phyloP scores from a whole-genome alignment of 2,329 filamentous ascomycete species.

The Diaporthe destruens region DNA sequence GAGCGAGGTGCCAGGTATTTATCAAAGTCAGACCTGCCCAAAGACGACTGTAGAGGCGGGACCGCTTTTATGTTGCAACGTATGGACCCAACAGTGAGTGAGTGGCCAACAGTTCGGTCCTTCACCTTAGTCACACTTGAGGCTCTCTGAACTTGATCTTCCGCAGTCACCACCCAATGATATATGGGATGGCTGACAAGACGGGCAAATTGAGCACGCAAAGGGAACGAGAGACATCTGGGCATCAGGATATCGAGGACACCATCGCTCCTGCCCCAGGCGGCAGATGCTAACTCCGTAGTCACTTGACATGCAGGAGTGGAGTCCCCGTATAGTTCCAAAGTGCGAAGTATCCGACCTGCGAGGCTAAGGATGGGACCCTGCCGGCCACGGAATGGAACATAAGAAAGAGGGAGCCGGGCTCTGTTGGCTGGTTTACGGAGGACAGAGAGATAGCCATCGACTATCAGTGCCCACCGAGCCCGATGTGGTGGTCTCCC shows the following conservation, averaged over 20 bases:
- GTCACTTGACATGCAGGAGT: conserved; percentile 27
- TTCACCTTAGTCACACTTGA: conserved; percentile 19
- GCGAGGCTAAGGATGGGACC: conserved; percentile 30
- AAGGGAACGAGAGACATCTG: conserved; percentile 3
- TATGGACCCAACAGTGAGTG: conserved; percentile 9
- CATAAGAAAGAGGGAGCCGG: conserved; percentile 30
- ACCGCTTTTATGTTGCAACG: conserved; percentile 16
- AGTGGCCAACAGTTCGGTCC: not conserved
- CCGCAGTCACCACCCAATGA: conserved; percentile 18
- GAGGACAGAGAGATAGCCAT: conserved; percentile 27
- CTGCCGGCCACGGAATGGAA: conserved; percentile 30
- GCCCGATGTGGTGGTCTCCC: conserved; percentile 19
- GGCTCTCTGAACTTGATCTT: not conserved
- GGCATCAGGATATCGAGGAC: conserved; percentile 1
- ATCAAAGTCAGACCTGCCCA: conserved; percentile 3
- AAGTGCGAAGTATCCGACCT: not conserved
- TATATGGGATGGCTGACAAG: not conserved
- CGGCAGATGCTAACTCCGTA: conserved; percentile 13
- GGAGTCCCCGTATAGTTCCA: conserved; percentile 11
- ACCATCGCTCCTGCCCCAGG: conserved; percentile 20
- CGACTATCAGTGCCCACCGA: conserved; percentile 30
- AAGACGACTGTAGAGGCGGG: not conserved
- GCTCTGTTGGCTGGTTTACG: conserved; percentile 42
- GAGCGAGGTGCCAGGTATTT: conserved; percentile 24
- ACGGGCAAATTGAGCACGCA: not conserved